A percentile compares a stretch with the other conserved stretches of the same genome.
Conservation (phyloP, 345 rosid species). For the Carallia pectinifolia region DNA sequence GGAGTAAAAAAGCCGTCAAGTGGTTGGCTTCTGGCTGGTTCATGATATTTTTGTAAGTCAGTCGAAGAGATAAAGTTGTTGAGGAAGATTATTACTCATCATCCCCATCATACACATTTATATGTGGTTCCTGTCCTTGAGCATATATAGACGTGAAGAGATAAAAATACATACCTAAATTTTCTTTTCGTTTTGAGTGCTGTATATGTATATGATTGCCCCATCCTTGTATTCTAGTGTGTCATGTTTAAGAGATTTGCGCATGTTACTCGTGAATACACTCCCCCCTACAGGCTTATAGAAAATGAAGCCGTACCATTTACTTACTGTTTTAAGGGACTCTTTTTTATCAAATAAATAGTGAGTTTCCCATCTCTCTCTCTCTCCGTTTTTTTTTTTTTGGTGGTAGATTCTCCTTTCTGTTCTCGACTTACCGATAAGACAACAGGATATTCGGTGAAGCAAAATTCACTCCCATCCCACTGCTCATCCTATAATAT, state of each 20-base stretch:
- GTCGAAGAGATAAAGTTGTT: slow-evolving; percentile 5
- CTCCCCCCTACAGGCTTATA: not conserved
- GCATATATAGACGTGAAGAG: not conserved
- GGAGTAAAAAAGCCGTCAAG: slow-evolving; percentile 14
- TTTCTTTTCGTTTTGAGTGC: not conserved
- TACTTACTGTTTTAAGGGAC: too few species aligned
- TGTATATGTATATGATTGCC: not conserved
- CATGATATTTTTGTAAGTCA: not conserved
- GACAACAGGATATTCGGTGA: too few species aligned
- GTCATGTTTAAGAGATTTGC: not conserved
- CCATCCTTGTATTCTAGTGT: too few species aligned
- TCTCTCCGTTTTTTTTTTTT: too few species aligned
- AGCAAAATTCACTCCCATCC: too few species aligned
- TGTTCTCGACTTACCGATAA: too few species aligned
- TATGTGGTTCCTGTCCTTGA: not conserved
- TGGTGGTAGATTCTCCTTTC: too few species aligned
- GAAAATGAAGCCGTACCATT: not conserved
- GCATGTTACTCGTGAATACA: not conserved
- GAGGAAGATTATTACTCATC: not conserved
- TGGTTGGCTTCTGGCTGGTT: not conserved
- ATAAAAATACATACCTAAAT: not conserved
- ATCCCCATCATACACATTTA: not conserved
- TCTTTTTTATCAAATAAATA: not conserved
- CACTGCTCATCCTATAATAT: too few species aligned
- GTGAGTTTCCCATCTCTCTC: not conserved